phyloP scores from a whole-genome alignment of 2,329 filamentous ascomycete species.

The Claviceps maximensis region DNA sequence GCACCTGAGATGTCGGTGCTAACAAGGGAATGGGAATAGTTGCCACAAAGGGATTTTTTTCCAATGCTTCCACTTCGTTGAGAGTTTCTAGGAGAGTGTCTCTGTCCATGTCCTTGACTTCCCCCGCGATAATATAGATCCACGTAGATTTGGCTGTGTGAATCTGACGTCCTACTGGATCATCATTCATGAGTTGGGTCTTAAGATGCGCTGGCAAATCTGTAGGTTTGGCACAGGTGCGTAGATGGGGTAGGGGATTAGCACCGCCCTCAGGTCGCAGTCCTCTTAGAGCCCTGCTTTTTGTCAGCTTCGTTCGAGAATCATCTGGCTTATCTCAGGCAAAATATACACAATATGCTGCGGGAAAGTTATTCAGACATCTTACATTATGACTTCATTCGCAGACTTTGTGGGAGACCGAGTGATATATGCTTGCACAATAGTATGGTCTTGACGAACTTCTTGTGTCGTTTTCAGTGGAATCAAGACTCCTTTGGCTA shows the following conservation, averaged over 20 bases:
- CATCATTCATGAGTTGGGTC: slow-evolving; percentile 46
- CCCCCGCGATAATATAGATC: slow-evolving; percentile 45
- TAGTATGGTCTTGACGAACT: slow-evolving; percentile 42
- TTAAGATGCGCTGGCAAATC: slow-evolving; percentile 56
- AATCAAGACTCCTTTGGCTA: slow-evolving; percentile 38
- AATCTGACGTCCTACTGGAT: slow-evolving; percentile 38
- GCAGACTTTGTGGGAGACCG: slow-evolving; percentile 59
- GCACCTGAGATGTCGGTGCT: slow-evolving; percentile 60
- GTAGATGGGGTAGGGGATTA: slow-evolving; percentile 57
- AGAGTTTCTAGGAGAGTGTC: slow-evolving; percentile 38
- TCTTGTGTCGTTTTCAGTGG: slow-evolving; percentile 53
- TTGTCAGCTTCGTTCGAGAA: slow-evolving; percentile 7
- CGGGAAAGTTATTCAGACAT: slow-evolving; percentile 13
- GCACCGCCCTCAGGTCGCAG: slow-evolving; percentile 46
- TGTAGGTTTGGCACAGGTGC: slow-evolving; percentile 59
- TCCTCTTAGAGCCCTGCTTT: slow-evolving; percentile 37
- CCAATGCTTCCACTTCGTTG: slow-evolving; percentile 35
- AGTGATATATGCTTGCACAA: slow-evolving; percentile 55
- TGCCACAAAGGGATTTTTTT: slow-evolving; percentile 42
- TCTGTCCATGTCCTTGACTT: slow-evolving; percentile 36
- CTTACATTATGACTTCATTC: slow-evolving; percentile 58
- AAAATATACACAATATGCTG: not conserved
- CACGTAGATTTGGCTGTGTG: slow-evolving; percentile 47
- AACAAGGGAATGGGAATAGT: slow-evolving; percentile 57
- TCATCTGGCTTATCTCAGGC: not conserved